Evolutionary conservation across 176 grass and related monocot genomes (phyloP).

Genomic region (Elymus sibiricus): DNA sequence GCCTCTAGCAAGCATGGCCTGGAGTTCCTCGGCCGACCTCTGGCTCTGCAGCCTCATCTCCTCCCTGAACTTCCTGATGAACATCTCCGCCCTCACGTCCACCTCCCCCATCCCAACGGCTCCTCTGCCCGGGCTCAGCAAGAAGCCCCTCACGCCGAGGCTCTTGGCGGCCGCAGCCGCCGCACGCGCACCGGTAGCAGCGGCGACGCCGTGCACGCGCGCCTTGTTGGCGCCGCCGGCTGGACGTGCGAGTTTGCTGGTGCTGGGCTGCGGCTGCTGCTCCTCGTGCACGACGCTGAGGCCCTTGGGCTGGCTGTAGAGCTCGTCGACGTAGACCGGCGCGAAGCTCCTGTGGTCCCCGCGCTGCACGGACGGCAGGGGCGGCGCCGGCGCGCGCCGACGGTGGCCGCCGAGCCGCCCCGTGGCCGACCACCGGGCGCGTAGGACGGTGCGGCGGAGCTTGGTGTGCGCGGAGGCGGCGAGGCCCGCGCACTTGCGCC

Average conservation of each 20-base stretch:
- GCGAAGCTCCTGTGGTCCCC: conserved; percentile 23
- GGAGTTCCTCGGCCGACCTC: conserved; percentile 56
- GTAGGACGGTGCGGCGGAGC: neutral
- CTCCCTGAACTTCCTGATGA: conserved; percentile 79
- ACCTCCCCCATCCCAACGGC: conserved; percentile 47
- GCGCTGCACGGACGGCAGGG: neutral
- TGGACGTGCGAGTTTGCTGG: neutral
- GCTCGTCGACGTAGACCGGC: conserved; percentile 60
- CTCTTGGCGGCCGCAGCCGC: neutral
- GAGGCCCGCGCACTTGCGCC: conserved; percentile 35
- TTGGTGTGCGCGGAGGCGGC: conserved; percentile 9
- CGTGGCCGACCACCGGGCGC: neutral
- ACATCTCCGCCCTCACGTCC: conserved; percentile 69
- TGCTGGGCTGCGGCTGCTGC: neutral
- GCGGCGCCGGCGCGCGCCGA: neutral
- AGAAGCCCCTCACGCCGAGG: conserved; percentile 9
- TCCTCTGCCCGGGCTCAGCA: conserved; percentile 25
- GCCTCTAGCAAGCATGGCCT: conserved; percentile 52
- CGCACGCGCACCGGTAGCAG: neutral
- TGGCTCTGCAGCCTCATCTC: conserved; percentile 85
- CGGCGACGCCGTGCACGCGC: neutral
- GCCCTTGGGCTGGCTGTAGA: conserved; percentile 39
- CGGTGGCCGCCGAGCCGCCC: neutral
- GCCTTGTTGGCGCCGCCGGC: neutral
- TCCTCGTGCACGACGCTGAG: neutral